A percentile compares a stretch with the other conserved stretches of the same genome.
These are phyloP conservation scores for Fusarium devonianum DNA, from an alignment of 2,329 filamentous ascomycete species.

Conservation along the genomic window DNA sequence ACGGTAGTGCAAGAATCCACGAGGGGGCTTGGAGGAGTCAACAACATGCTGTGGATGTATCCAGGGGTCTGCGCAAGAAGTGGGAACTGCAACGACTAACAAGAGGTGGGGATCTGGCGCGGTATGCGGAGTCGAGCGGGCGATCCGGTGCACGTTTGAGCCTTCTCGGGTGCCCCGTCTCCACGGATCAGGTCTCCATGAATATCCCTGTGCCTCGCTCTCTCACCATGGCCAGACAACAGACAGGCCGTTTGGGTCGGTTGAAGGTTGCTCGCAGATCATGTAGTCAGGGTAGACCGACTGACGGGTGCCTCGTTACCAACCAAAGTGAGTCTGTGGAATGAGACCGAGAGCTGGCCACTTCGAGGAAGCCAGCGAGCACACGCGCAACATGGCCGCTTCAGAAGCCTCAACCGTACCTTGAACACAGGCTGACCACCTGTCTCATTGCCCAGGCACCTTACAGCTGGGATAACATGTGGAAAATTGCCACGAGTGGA, in stretches of 20 bases:
- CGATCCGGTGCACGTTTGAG: constrained; percentile 39
- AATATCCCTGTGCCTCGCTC: constrained; percentile 24
- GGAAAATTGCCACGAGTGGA: constrained; percentile 1
- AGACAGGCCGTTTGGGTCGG: constrained; percentile 6
- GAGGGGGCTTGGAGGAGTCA: constrained; percentile 55
- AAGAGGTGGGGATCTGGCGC: constrained; percentile 29
- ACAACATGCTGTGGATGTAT: constrained; percentile 30
- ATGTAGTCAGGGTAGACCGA: background rate
- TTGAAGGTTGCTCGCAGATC: constrained; percentile 6
- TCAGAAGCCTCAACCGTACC: background rate
- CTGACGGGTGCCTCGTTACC: constrained; percentile 3
- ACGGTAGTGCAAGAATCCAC: constrained; percentile 52
- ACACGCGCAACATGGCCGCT: background rate
- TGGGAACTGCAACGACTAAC: constrained; percentile 34
- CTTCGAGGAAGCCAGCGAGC: too few relatives aligned
- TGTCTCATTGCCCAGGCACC: background rate
- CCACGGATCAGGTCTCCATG: constrained; percentile 27
- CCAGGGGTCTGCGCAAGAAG: constrained; percentile 34
- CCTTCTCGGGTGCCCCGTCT: constrained; percentile 35
- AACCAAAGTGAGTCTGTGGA: background rate
- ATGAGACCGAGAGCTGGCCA: background rate
- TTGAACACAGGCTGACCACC: background rate
- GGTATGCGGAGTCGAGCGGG: constrained; percentile 36
- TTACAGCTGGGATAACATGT: too few relatives aligned
- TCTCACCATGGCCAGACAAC: constrained; percentile 1